Evolutionary conservation across 208 protist genomes (phyloP).

Genomic region (Jaenimonas drosophilae): DNA sequence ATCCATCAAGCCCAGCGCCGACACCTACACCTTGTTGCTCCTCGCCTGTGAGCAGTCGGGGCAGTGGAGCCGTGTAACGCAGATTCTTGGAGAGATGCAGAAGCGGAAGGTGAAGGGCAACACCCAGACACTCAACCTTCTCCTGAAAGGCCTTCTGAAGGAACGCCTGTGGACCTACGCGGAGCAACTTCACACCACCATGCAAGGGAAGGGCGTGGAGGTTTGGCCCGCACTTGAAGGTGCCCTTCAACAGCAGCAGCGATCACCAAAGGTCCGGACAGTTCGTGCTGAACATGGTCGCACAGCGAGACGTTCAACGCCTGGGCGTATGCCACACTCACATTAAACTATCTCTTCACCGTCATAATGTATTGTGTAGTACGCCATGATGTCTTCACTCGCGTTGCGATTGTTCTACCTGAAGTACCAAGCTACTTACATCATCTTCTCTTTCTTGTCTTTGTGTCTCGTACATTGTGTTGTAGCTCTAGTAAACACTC

Average conservation of each 20-base stretch:
- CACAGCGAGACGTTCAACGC: too few relatives aligned
- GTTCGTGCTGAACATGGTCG: too few relatives aligned
- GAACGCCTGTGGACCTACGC: conserved; percentile 60
- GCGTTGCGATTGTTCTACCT: too few relatives aligned
- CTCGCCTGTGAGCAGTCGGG: conserved; percentile 69
- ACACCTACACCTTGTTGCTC: conserved; percentile 74
- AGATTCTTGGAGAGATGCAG: conserved; percentile 75
- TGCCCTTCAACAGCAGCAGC: conserved; percentile 16
- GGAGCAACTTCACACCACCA: conserved; percentile 53
- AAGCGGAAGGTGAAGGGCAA: conserved; percentile 51
- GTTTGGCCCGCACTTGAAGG: conserved; percentile 67
- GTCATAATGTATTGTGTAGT: too few relatives aligned
- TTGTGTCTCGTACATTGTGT: too few relatives aligned
- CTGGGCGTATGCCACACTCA: not conserved
- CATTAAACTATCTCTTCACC: not conserved
- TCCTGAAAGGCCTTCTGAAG: conserved; percentile 72
- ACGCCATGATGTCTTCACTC: too few relatives aligned
- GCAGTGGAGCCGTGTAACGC: conserved; percentile 48
- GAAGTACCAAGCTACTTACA: too few relatives aligned
- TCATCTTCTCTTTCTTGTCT: too few relatives aligned
- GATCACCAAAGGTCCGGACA: too few relatives aligned
- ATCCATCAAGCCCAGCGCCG: conserved; percentile 28
- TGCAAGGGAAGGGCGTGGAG: conserved; percentile 57
- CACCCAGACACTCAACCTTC: conserved; percentile 61
- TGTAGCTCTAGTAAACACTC: too few relatives aligned